Conservation (phyloP, 2,329 filamentous ascomycete genomes). For the Cercospora berteroae region DNA sequence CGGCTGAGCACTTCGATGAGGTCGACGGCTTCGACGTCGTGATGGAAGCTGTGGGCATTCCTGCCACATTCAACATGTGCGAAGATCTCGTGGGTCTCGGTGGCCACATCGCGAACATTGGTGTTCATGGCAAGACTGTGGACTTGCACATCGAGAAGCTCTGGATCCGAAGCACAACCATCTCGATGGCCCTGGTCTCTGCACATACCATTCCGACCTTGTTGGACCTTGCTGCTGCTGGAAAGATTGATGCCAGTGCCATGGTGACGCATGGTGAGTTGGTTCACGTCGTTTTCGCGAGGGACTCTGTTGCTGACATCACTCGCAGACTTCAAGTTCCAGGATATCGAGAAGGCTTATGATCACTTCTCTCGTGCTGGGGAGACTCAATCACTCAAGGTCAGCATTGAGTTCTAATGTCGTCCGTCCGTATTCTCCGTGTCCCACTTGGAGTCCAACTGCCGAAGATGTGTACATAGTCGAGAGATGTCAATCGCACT, state of each 20-base stretch:
- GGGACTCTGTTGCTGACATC: neutral
- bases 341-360: constrained; percentile 31
- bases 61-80: constrained; percentile 52
- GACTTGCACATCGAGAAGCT: constrained; percentile 54
- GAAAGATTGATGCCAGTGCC: constrained; percentile 27
- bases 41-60: constrained; percentile 58
- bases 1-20: constrained; percentile 48
- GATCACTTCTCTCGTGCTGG: constrained; percentile 30
- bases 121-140: constrained; percentile 57
- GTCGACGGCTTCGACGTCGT: constrained; percentile 57
- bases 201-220: constrained; percentile 31
- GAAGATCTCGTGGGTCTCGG: constrained; percentile 55
- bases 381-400: constrained; percentile 31
- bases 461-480: neutral
- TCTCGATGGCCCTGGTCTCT: constrained; percentile 31
- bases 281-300: neutral
- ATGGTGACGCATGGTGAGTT: constrained; percentile 31
- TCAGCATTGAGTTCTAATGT: constrained; percentile 27
- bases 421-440: neutral
- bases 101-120: constrained; percentile 57
- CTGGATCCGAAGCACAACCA: constrained; percentile 51
- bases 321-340: constrained; percentile 30
- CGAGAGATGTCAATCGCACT: neutral
- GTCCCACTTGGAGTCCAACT: neutral
- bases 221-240: constrained; percentile 27